These are phyloP conservation scores for Claviceps pazoutovae DNA, from an alignment of 2,329 filamentous ascomycete genomes.

Conservation along the genomic window DNA sequence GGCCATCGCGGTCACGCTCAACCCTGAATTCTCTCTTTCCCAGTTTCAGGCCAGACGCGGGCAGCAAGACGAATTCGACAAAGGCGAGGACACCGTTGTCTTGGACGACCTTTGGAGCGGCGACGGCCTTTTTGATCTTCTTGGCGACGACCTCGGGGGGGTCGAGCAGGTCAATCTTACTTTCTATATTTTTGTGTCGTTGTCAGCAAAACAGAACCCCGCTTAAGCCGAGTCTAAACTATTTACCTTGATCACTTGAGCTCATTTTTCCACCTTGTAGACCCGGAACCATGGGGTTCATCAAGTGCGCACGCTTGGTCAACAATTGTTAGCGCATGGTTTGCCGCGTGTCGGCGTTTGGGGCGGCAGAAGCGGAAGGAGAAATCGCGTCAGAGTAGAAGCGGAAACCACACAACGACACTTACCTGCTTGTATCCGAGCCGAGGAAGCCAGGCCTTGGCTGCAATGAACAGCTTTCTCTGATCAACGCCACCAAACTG, in stretches of 20 bases:
- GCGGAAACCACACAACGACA: background rate
- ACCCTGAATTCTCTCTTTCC: conserved; percentile 53
- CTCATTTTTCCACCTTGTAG: conserved; percentile 79
- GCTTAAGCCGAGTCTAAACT: background rate
- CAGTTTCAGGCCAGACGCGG: conserved; percentile 49
- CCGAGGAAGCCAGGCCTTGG: conserved; percentile 72
- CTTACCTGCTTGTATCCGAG: conserved; percentile 61
- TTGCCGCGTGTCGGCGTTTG: background rate
- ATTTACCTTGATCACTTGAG: conserved; percentile 49
- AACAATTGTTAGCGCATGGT: background rate
- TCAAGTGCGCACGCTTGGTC: conserved; percentile 21
- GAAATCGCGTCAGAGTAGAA: background rate
- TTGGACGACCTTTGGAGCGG: conserved; percentile 60
- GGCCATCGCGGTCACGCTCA: conserved; percentile 46
- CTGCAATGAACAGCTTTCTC: conserved; percentile 76
- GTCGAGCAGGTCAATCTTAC: conserved; percentile 91
- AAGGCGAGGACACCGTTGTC: conserved; percentile 81
- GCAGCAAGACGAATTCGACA: conserved; percentile 75
- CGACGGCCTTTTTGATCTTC: conserved; percentile 78
- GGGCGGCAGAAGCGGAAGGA: background rate
- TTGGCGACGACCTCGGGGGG: conserved; percentile 56
- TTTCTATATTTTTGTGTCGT: conserved; percentile 33
- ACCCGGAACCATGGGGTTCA: conserved; percentile 74
- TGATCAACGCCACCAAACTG: conserved; percentile 82
- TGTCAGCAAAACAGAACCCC: background rate